phyloP scores from a whole-genome alignment of 169 alveolate species.

The Besnoitia besnoiti region DNA sequence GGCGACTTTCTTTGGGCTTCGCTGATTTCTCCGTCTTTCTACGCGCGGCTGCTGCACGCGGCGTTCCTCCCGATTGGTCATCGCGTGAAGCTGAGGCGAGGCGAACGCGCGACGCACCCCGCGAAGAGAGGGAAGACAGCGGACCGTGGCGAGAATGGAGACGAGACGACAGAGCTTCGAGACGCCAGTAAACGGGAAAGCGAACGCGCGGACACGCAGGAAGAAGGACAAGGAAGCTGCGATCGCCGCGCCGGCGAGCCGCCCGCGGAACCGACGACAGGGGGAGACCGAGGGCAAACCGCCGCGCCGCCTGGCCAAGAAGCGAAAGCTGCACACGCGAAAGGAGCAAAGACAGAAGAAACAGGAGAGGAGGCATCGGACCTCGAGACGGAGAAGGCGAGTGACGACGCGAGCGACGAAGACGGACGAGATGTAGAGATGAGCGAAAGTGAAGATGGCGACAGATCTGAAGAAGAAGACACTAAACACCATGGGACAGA shows the following conservation, averaged over 20 bases:
- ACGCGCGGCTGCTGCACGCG: slow-evolving; percentile 61
- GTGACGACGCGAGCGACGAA: background rate
- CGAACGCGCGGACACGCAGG: background rate
- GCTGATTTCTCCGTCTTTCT: slow-evolving; percentile 39
- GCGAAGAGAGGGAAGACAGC: too few relatives aligned
- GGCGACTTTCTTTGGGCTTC: slow-evolving; percentile 59
- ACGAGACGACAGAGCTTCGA: background rate
- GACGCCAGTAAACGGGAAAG: background rate
- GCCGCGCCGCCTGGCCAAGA: background rate
- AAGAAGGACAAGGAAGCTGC: slow-evolving; percentile 6
- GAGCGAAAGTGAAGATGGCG: background rate
- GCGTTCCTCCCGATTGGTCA: slow-evolving; percentile 55
- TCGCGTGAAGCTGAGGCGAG: background rate
- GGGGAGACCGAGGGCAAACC: background rate
- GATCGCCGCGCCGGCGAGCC: background rate
- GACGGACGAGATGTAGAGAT: too few relatives aligned
- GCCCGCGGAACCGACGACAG: background rate
- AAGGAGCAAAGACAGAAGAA: background rate
- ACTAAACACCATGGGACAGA: too few relatives aligned
- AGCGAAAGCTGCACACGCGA: background rate
- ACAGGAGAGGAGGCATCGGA: background rate
- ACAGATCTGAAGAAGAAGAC: background rate
- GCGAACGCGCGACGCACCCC: too few relatives aligned
- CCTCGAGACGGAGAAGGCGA: background rate
- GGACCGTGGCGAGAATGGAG: background rate